Conservation (phyloP, 495 filamentous ascomycete species). For the Physcia stellaris region DNA sequence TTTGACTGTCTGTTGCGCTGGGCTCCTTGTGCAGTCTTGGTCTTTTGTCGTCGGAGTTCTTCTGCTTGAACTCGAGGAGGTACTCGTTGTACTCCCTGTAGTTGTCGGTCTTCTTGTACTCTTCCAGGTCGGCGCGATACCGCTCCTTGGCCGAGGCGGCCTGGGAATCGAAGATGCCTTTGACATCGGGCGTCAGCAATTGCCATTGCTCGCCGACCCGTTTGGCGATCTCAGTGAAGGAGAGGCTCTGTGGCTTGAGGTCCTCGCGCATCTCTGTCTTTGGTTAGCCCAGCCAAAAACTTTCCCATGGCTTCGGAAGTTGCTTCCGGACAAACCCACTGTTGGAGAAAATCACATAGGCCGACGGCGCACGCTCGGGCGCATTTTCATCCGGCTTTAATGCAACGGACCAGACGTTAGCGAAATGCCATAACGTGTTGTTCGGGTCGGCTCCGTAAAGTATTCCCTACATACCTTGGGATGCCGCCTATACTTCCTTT, state of each 20-base stretch:
- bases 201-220: conserved; percentile 73
- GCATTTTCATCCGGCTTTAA: conserved; percentile 64
- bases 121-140: conserved; percentile 48
- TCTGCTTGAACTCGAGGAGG: conserved; percentile 59
- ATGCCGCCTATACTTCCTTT: conserved; percentile 66
- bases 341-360: conserved; percentile 75
- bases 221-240: conserved; percentile 73
- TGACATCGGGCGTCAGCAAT: conserved; percentile 43
- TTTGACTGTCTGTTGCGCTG: too few relatives aligned
- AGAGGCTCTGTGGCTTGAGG: conserved; percentile 55
- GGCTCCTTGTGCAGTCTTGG: too few relatives aligned
- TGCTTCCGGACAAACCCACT: too few relatives aligned
- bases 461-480: conserved; percentile 46
- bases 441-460: too few relatives aligned
- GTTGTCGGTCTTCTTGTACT: conserved; percentile 58
- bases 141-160: conserved; percentile 57
- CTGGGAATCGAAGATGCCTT: conserved; percentile 56
- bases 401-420: too few relatives aligned
- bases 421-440: too few relatives aligned
- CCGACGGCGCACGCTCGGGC: conserved; percentile 62
- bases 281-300: conserved; percentile 1
- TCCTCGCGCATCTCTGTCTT: conserved; percentile 55
- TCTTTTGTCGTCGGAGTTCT: conserved; percentile 31
- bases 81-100: conserved; percentile 51
- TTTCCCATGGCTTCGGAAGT: neutral